Evolutionary conservation across 306 rosid genomes (phyloP), one percentile per base, ranked within the genome.

Genomic region (Dalbergia cultrata): DNA sequence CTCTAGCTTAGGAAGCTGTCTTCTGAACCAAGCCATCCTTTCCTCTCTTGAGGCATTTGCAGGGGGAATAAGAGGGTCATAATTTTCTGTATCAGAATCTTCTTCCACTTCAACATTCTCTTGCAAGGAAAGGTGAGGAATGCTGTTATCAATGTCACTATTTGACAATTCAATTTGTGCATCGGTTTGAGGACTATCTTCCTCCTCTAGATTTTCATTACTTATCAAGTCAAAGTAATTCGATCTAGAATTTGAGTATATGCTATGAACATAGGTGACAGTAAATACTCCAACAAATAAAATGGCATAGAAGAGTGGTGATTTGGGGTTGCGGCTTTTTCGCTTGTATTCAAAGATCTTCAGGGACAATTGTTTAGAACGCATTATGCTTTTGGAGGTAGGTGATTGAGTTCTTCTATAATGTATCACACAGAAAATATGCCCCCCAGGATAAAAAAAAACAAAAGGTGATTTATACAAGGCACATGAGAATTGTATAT

Each of bases 1-100:
- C 19, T 67, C 63, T 10, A 90, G 60, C 13, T 74, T 8, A 0
- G 90, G 87, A 11, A 84, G 72, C 62, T 74, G 70, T 50, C 58
- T 67, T 44, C 49, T 68, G 50, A 89, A 81, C 92, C 90, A 89
- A 19, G 77, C 67, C 17, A 89, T 87, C 43, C 93, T 83, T 33
- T 33, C 63, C 6, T 58, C 63, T 21, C 34, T 58, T 58, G 63
- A 58, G 10, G 6, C 63, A 9, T 58, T 19, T 12, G 13, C 13
- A 3, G 63, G 63, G 5, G 63, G 63, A 58, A 58, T 58, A 21
- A 58, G 63, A 58, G 63, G 63, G n/a, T 58, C 63, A 18, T 89
- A 65, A 53, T 89, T 81, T 72, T 88, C 91, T 1, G 87, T 66
- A 64, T 89, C 97, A 37, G 54, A 57, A 4, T 52, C 58, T 52